A percentile compares a stretch with the other conserved stretches of the same genome.
These are phyloP conservation scores for Beta corolliflora DNA, from an alignment of 179 eudicot genomes.

Conservation along the genomic window DNA sequence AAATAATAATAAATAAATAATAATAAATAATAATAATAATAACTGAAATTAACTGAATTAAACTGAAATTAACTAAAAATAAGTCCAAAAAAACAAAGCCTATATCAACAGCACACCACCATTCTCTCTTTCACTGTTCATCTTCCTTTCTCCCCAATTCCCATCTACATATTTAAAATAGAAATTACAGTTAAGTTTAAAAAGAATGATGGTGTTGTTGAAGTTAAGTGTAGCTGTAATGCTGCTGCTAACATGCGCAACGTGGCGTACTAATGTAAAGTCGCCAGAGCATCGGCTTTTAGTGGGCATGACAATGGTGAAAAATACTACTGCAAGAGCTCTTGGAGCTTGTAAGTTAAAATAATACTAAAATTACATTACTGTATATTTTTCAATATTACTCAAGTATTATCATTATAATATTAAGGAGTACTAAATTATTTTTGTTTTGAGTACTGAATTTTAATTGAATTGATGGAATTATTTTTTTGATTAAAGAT, in stretches of 20 bases:
- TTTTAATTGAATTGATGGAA: neutral
- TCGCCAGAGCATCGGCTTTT: conserved; percentile 19
- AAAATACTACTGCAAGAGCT: conserved; percentile 39
- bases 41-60: no score
- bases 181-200: neutral
- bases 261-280: conserved; percentile 31
- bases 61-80: no score
- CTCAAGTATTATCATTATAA: neutral
- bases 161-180: no score
- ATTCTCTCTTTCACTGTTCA: neutral
- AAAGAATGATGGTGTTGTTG: neutral
- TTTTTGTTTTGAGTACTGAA: no score
- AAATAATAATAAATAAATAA: no score
- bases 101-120: no score
- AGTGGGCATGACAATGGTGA: conserved; percentile 74
- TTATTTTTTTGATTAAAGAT: conserved; percentile 43
- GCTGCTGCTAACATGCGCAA: conserved; percentile 39
- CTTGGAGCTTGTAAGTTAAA: conserved; percentile 69
- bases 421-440: no score
- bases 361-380: neutral
- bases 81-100: no score
- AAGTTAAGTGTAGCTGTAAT: conserved; percentile 4
- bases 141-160: neutral
- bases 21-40: no score
- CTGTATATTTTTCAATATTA: no score